These are phyloP conservation scores for Aphanomyces stellatus DNA, from an alignment of 352 stramenopile species.

Conservation along the genomic window DNA sequence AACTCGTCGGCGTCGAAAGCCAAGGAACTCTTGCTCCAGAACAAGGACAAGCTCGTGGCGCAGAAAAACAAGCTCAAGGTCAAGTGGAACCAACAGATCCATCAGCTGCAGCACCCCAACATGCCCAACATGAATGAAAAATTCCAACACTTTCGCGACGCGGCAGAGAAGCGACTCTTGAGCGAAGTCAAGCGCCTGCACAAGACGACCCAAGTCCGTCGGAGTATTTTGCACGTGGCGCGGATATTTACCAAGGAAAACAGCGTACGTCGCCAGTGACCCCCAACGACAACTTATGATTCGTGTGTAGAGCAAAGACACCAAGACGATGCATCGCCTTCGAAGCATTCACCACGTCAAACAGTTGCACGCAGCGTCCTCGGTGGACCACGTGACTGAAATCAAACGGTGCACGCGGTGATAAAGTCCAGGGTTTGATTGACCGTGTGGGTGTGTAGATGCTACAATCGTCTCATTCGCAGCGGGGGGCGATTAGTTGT, in stretches of 20 bases:
- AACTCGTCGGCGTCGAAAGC: not conserved
- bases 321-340: not conserved
- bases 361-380: not conserved
- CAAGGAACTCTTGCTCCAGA: slow-evolving; percentile 9
- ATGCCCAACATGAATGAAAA: slow-evolving; percentile 14
- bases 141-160: not conserved
- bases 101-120: slow-evolving; percentile 8
- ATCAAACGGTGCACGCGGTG: slow-evolving; percentile 8
- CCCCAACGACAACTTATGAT: too few species aligned
- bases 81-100: slow-evolving; percentile 17
- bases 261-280: not conserved
- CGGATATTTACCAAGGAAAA: slow-evolving; percentile 15
- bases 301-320: too few species aligned
- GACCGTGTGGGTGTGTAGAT: not conserved
- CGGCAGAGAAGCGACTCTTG: not conserved
- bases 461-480: slow-evolving; percentile 4
- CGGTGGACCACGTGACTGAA: slow-evolving; percentile 5
- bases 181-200: not conserved
- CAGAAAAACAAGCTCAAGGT: slow-evolving; percentile 17
- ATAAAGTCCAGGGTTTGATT: not conserved
- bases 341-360: slow-evolving; percentile 1
- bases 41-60: slow-evolving; percentile 18
- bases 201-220: not conserved
- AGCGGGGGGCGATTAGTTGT: not conserved
- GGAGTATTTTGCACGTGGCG: slow-evolving; percentile 13